Conservation (phyloP, 306 rosid genomes). For the Quillaja saponaria region DNA sequence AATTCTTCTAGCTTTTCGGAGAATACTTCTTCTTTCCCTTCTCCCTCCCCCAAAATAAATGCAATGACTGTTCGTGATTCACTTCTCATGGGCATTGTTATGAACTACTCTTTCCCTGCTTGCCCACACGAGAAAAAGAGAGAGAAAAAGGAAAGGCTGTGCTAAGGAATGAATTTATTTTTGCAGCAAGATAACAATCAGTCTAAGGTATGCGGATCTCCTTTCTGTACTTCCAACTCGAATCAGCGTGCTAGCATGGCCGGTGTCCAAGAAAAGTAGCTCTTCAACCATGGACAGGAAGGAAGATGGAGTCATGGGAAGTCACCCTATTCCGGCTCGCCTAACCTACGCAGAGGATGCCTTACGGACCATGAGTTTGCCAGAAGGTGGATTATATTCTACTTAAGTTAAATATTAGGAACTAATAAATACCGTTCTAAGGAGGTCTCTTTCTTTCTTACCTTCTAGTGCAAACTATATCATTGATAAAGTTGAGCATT, state of each 20-base stretch:
- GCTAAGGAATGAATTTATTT: slow-evolving; percentile 40
- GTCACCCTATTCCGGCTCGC: slow-evolving; percentile 58
- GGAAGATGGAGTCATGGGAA: slow-evolving; percentile 56
- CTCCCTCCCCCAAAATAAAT: too few relatives aligned
- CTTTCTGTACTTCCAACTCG: slow-evolving; percentile 68
- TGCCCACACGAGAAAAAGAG: not conserved
- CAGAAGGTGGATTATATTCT: slow-evolving; percentile 61
- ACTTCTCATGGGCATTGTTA: too few relatives aligned
- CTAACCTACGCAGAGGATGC: slow-evolving; percentile 89
- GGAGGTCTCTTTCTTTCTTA: not conserved
- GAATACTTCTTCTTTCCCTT: too few relatives aligned
- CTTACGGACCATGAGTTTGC: slow-evolving; percentile 77
- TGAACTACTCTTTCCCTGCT: not conserved
- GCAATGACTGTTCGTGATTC: too few relatives aligned
- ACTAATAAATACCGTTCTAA: not conserved
- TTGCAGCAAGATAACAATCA: slow-evolving; percentile 85
- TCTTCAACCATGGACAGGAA: slow-evolving; percentile 45
- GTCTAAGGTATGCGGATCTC: slow-evolving; percentile 82
- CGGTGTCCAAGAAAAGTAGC: slow-evolving; percentile 51
- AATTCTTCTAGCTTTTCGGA: slow-evolving; percentile 9
- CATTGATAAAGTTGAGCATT: too few relatives aligned
- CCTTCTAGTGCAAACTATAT: not conserved
- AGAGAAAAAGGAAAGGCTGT: slow-evolving; percentile 4
- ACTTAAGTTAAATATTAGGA: slow-evolving; percentile 22
- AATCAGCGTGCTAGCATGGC: slow-evolving; percentile 80